Base-by-base conservation (phyloP, 2,329 filamentous ascomycete genomes). In the Bimuria novae-zelandiae region DNA sequence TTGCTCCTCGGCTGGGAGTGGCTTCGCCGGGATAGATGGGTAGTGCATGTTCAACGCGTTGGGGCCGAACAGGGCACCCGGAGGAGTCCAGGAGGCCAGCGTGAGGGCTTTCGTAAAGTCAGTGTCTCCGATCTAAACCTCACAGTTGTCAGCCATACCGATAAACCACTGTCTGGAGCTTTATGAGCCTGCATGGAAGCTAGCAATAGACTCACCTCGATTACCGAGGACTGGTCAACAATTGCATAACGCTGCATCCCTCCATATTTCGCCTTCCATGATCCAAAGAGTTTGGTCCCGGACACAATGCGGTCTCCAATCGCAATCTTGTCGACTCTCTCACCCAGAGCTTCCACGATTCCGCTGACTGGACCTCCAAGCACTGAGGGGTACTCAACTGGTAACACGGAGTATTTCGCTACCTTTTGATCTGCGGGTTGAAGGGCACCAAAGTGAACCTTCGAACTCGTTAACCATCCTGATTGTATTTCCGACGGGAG, bases 291-390 rank as follows among this genome's bases (percentile, higher is more conserved):
- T 46, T 64, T 63, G 2, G 57, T 65, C 1, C 56, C 57, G 32
- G 59, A 60, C 7, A 63, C 52, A 1, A 77, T 61, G 14, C 71
- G 67, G 36, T 76, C 71, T 2, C 75, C 74, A 2, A 60, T 44
- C 19, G 66, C 36, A 23, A 75, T 67, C 11, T 64, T 64, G 1
- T 47, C 63, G 8, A 72, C 65, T 6, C 61, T 58, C 7, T 61
- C 52, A 5, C 71, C 73, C 4, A 75, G 52, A 3, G 64, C 67
- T 7, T 69, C 63, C 1, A 77, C 67, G 1, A 54, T 66, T 55
- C 54, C 71, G 7, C 64, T 69, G 8, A 70, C 61, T 1, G 61
- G 55, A 19, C 56, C 56, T 3, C 72, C 71, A 3, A 75, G 55
- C 3, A 73, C 61, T 7, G 54, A 33, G 1, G 64, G 61, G 25